Base-by-base conservation (phyloP, 768 basidiomycete species). In the Suillus fuscotomentosus region DNA sequence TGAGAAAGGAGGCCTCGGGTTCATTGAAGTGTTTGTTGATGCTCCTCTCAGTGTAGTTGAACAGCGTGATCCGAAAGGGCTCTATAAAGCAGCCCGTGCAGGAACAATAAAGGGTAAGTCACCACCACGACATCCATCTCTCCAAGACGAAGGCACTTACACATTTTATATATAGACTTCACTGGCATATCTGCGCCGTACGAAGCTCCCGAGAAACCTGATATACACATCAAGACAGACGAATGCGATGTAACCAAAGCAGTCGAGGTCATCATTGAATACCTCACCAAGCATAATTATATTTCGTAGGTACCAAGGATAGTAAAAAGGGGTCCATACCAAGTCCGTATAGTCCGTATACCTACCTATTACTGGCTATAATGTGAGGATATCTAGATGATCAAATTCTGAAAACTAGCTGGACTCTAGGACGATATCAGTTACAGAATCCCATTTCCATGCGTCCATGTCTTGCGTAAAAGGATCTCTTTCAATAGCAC, bases 121-220 rank as follows among this genome's bases (percentile, higher is more conserved):
- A 24, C 48, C 22, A 34, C 8, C 3, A 56, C 27, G 15, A 41
- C 61, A 36, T 43, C 31, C 53, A 22, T n/a, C 51, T 24, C 22
- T 24, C 7, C 20, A 48, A 17, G 45, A 62, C 42, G 60, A 38
- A 43, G 9, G 63, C 65, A 71, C 70, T 63, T n/a, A 45, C 10
- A 42, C 54, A 17, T 53, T 15, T 15, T 38, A 61, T 39, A n/a
- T 51, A 3, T 72, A 99, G 97, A 99, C 62, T 99, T 99, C 79
- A 99, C 97, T 55, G 97, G 97, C 8, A 91, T 99, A 74, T 96
- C 95, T 24, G 94, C 97, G 6, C 97, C 97, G 20, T 99, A 99
- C 76, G 97, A 99, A 78, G 86, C 88, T 6, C 97, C 97, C 20
- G 81, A 82, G 63, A 78, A 78, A 15, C 90, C 97, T 50, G 97